Evolutionary conservation across 2,329 filamentous ascomycete genomes (phyloP).

Genomic region (Aspergillus sp.): DNA sequence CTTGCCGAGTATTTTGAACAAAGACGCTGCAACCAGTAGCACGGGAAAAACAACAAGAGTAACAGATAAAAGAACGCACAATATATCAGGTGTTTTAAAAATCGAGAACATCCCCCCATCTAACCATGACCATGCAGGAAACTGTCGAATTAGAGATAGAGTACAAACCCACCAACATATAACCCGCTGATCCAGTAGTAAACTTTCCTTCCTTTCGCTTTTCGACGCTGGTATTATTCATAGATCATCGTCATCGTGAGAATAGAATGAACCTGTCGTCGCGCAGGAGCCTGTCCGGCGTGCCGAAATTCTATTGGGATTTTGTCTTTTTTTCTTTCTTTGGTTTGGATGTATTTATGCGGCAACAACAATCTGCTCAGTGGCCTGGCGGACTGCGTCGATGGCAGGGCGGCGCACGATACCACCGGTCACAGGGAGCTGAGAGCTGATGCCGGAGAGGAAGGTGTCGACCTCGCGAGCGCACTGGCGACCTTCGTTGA

Average conservation of each 20-base stretch:
- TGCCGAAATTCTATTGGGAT: constrained; percentile 4
- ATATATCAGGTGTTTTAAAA: constrained; percentile 10
- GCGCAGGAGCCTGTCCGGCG: constrained; percentile 19
- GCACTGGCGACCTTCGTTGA: constrained; percentile 93
- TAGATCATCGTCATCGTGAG: constrained; percentile 26
- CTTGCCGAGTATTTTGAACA: constrained; percentile 24
- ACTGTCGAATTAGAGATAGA: constrained; percentile 9
- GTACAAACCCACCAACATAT: constrained; percentile 11
- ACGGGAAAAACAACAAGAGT: constrained; percentile 11
- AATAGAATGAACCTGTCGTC: constrained; percentile 12
- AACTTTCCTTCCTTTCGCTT: constrained; percentile 13
- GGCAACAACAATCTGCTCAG: constrained; percentile 33
- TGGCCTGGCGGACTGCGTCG: constrained; percentile 45
- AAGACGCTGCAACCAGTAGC: constrained; percentile 23
- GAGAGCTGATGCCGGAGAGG: constrained; percentile 75
- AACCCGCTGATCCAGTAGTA: constrained; percentile 8
- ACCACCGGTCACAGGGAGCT: constrained; percentile 87
- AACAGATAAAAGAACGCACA: constrained; percentile 8
- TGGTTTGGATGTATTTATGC: constrained; percentile 28
- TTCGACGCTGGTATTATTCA: constrained; percentile 18
- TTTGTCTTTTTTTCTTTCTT: neutral
- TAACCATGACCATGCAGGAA: constrained; percentile 15
- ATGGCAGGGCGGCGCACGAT: constrained; percentile 79
- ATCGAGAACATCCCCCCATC: constrained; percentile 4
- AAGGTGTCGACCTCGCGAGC: constrained; percentile 90